Evolutionary conservation across 768 basidiomycete species (phyloP).

Genomic region (Pleurotus citrinopileatus): DNA sequence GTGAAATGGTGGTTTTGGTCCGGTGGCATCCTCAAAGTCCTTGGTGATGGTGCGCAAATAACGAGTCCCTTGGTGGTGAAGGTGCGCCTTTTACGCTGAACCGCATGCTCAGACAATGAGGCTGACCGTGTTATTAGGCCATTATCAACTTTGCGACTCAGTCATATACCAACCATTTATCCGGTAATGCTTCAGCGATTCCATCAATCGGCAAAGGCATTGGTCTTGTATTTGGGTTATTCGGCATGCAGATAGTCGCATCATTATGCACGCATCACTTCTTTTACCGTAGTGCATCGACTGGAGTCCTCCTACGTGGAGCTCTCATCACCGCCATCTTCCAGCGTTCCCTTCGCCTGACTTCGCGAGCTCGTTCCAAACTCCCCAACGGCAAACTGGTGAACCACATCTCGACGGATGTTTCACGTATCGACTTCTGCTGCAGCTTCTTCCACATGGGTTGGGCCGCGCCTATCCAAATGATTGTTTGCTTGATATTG

Average conservation of each 20-base stretch:
- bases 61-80: conserved; percentile 79
- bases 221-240: conserved; percentile 70
- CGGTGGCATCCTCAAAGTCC: conserved; percentile 52
- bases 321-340: conserved; percentile 90
- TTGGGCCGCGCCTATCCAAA: conserved; percentile 76
- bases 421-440: conserved; percentile 89
- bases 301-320: conserved; percentile 79
- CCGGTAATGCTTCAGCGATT: conserved; percentile 17
- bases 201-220: conserved; percentile 56
- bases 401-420: conserved; percentile 91
- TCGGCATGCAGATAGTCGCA: conserved; percentile 63
- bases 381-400: conserved; percentile 88
- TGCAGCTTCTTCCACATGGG: conserved; percentile 78
- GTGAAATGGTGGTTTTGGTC: conserved; percentile 80
- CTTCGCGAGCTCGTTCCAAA: conserved; percentile 73
- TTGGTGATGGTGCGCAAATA: conserved; percentile 72
- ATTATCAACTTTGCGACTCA: conserved; percentile 68
- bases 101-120: not conserved
- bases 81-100: conserved; percentile 33
- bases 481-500: conserved; percentile 72
- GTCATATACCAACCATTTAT: conserved; percentile 50
- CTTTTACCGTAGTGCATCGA: conserved; percentile 71
- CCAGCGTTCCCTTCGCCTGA: conserved; percentile 69
- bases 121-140: conserved; percentile 34
- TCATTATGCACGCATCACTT: conserved; percentile 78